A percentile compares a stretch with the other conserved stretches of the same genome.
Evolutionary conservation across 2,329 filamentous ascomycete genomes (phyloP).

Genomic region (Fusarium coffeatum): DNA sequence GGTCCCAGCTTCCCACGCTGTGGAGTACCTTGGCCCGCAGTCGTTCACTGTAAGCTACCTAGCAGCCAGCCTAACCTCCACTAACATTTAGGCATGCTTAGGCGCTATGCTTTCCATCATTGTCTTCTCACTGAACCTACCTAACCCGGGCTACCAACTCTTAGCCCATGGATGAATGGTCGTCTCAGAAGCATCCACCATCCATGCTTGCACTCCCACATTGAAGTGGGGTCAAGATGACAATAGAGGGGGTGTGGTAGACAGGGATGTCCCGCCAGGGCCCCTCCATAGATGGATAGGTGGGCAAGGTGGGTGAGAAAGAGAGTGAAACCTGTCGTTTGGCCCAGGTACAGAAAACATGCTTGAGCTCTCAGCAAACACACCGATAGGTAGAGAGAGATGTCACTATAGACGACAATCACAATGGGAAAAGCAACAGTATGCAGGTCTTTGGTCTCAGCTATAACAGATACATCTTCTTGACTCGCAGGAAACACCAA

Average conservation of each 20-base stretch:
- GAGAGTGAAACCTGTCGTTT: conserved; percentile 8
- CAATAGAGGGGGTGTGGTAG: conserved; percentile 34
- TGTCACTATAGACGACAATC: background rate
- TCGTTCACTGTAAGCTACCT: conserved; percentile 25
- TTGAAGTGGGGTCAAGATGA: conserved; percentile 43
- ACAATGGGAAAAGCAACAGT: background rate
- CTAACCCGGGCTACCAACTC: conserved; percentile 2
- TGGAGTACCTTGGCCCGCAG: conserved; percentile 26
- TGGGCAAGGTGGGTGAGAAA: background rate
- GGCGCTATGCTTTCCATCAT: background rate
- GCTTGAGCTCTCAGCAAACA: background rate
- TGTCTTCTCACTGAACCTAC: background rate
- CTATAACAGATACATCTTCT: background rate
- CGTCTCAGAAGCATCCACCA: conserved; percentile 15
- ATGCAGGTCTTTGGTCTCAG: background rate
- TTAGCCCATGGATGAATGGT: conserved; percentile 10
- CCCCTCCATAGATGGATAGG: background rate
- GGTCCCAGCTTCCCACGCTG: conserved; percentile 33
- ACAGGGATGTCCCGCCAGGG: conserved; percentile 25
- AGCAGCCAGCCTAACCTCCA: conserved; percentile 5
- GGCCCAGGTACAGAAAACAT: background rate
- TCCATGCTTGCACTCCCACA: conserved; percentile 20
- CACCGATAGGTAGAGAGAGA: background rate
- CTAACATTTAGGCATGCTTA: conserved; percentile 14
- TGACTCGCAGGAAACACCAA: background rate